Percentiles rank a stretch among this genome's conserved stretches.
Evolutionary conservation across 805 yeast genomes (phyloP).

Genomic region (Yarrowia yakushimensis): DNA sequence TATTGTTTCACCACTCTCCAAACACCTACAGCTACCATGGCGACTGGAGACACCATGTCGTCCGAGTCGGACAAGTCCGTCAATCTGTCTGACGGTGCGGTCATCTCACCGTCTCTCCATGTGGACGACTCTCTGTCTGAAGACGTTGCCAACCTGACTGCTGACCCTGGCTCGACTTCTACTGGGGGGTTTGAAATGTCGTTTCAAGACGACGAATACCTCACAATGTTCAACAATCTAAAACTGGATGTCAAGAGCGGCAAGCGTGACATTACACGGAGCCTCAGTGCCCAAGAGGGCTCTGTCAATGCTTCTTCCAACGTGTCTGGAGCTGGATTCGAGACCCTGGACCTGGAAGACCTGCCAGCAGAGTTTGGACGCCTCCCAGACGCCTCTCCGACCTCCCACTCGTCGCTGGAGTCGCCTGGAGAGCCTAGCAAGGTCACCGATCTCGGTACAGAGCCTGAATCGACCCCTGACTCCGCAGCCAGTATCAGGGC

Average conservation of each 20-base stretch:
- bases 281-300: neutral
- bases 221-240: conserved; percentile 4
- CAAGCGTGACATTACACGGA: neutral
- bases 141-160: neutral
- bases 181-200: conserved; percentile 1
- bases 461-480: neutral
- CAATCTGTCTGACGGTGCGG: neutral
- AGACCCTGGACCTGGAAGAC: conserved; percentile 5
- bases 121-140: neutral
- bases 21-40: neutral
- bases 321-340: neutral
- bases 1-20: neutral
- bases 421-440: conserved; percentile 3
- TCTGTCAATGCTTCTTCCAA: neutral
- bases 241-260: conserved; percentile 21
- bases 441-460: neutral
- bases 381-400: neutral
- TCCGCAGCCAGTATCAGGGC: neutral
- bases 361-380: neutral
- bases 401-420: conserved; percentile 2
- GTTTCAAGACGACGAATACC: conserved; percentile 1
- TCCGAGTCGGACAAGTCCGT: neutral
- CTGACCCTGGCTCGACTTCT: neutral
- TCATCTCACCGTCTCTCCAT: neutral
- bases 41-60: neutral